Evolutionary conservation across 495 filamentous ascomycete species (phyloP), one percentile per base, ranked within the genome.

Genomic region (Daldinia grandis): DNA sequence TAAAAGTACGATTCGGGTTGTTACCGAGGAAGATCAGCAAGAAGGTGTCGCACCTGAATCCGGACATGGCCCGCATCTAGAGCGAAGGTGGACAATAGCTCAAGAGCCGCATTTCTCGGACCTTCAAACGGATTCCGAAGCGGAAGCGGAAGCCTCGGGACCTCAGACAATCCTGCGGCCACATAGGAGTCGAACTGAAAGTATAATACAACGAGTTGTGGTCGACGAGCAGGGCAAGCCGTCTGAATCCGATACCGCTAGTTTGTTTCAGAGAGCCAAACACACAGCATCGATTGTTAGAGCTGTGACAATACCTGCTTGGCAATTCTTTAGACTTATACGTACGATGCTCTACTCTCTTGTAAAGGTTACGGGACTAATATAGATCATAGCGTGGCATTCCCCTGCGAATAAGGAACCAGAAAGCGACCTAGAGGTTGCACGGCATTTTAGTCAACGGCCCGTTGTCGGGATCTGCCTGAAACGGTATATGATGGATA

Each of bases 291-390:
- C 80, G 60, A 83, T 91, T 33, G 84, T 91, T 37, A 95, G 92
- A 76, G 93, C 95, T 74, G 91, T 98, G 14, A 88, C 95, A 76
- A 97, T 99, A 85, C 95, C 95, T 12, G 95, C 95, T 12, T 99
- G 95, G 95, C 95, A 97, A 73, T 98, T 99, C 74, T 98, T 97
- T 78, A 92, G 89, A 74, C 80, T 97, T 40, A 94, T 96, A 62
- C 93, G 91, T 92, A 80, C 68, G 89, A 81, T 53, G 21, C 68
- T 27, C 38, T 31, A 21, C 14, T 19, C n/a, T 28, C 60, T 24
- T 21, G 19, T 8, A 37, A 19, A 3, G 54, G 5, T 28, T 30
- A 19, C 49, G 25, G 42, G 71, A 68, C 83, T 89, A 80, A 89
- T 87, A 44, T 89, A 83, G 87, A 88, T 88, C 68, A 86, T 87